Evolutionary conservation across 768 basidiomycete genomes (phyloP).

Genomic region (Boletus eberwhitei): DNA sequence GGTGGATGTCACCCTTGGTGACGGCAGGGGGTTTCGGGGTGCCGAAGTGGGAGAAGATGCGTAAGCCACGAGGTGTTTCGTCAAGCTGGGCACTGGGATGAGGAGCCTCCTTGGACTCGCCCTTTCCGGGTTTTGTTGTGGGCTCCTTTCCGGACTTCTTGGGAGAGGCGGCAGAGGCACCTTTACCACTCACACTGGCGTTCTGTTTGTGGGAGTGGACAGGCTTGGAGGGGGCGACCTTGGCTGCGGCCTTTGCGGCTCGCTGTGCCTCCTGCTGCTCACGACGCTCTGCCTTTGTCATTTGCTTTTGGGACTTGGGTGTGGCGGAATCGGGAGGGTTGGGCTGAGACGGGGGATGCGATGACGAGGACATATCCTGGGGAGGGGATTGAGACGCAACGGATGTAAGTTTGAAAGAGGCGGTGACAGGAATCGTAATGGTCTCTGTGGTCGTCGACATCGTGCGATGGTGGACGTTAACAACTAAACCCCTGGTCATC

Average conservation of each 20-base stretch:
- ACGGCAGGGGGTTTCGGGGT: conserved; percentile 53
- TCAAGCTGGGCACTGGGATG: conserved; percentile 32
- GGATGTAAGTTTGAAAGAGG: conserved; percentile 21
- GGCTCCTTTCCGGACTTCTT: conserved; percentile 27
- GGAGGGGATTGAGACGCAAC: background rate
- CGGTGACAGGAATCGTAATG: conserved; percentile 1
- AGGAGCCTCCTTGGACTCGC: conserved; percentile 25
- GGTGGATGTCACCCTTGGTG: conserved; percentile 87
- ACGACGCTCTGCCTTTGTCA: conserved; percentile 78
- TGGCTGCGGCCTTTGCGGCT: conserved; percentile 62
- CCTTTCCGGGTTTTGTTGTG: conserved; percentile 18
- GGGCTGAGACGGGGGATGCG: conserved; percentile 2
- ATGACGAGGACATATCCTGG: conserved; percentile 3
- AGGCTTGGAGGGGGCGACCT: conserved; percentile 34
- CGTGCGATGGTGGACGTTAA: background rate
- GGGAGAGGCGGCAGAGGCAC: conserved; percentile 13
- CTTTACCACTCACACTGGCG: conserved; percentile 21
- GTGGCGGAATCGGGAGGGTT: background rate
- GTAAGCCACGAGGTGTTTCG: conserved; percentile 53
- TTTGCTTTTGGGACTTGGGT: conserved; percentile 58
- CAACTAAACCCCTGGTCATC: background rate
- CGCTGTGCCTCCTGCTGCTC: conserved; percentile 78
- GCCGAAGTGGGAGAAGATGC: conserved; percentile 86
- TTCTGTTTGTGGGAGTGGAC: conserved; percentile 29
- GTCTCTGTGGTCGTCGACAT: conserved; percentile 29